phyloP scores from a whole-genome alignment of 257 asterid species.

The Handroanthus guayacan region DNA sequence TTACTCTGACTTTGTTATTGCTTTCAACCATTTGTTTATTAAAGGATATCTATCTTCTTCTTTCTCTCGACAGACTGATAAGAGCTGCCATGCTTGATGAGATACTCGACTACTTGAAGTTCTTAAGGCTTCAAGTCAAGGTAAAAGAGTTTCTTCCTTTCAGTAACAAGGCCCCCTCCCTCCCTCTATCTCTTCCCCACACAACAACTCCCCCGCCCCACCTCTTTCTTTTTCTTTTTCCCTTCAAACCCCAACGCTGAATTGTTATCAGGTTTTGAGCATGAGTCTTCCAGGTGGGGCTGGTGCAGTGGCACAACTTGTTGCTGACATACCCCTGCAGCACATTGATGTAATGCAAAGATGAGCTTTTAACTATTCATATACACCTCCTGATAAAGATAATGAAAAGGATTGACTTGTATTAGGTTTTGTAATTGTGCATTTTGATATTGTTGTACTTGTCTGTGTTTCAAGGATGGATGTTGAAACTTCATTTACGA shows the following conservation, averaged over 20 bases:
- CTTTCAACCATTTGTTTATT: not conserved
- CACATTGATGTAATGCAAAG: slow-evolving; percentile 55
- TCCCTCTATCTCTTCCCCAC: too few relatives aligned
- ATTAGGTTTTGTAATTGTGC: too few relatives aligned
- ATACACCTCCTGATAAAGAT: too few relatives aligned
- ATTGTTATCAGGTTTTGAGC: slow-evolving; percentile 57
- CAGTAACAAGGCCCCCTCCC: not conserved
- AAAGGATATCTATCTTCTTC: slow-evolving; percentile 16
- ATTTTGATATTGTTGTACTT: too few relatives aligned
- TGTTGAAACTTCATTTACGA: too few relatives aligned
- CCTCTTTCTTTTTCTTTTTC: not conserved
- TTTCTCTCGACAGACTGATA: slow-evolving; percentile 57
- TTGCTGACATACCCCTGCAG: slow-evolving; percentile 67
- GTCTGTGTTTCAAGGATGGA: too few relatives aligned
- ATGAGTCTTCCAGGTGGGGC: slow-evolving; percentile 80
- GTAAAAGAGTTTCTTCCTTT: slow-evolving; percentile 32
- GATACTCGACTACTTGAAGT: slow-evolving; percentile 72
- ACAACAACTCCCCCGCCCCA: too few relatives aligned
- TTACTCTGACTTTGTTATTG: not conserved
- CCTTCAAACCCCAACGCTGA: not conserved
- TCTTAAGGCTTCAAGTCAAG: slow-evolving; percentile 76
- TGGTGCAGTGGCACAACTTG: slow-evolving; percentile 79
- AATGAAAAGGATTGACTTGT: too few relatives aligned
- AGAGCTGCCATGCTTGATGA: slow-evolving; percentile 77
- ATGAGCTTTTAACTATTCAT: slow-evolving; percentile 1